A percentile compares a stretch with the other conserved stretches of the same genome.
These are phyloP conservation scores for Epichloe elymi DNA, from an alignment of 2,329 filamentous ascomycete species.

Conservation along the genomic window DNA sequence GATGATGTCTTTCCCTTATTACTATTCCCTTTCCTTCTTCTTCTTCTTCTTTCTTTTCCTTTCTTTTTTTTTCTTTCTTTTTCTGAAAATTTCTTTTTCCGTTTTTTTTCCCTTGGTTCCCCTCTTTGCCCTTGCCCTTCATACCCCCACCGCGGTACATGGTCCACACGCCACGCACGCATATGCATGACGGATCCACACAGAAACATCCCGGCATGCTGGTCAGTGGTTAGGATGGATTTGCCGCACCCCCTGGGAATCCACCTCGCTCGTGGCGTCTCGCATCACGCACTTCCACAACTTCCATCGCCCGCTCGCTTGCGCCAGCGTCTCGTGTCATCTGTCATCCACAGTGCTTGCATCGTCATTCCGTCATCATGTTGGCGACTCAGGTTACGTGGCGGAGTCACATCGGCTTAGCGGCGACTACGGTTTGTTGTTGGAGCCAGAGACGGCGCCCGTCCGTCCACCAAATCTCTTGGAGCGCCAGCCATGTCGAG, in stretches of 20 bases:
- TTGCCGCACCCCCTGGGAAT: neutral
- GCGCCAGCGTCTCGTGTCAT: constrained; percentile 1
- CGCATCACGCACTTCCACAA: neutral
- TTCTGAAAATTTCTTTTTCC: no score
- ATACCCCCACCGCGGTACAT: neutral
- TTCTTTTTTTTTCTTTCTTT: no score
- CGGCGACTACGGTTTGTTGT: neutral
- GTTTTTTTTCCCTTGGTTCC: neutral
- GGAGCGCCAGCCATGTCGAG: no score
- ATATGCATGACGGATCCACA: constrained; percentile 2
- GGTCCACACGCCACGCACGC: neutral
- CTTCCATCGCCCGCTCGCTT: constrained; percentile 4
- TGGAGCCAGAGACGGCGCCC: no score
- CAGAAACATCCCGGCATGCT: neutral
- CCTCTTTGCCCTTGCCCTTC: neutral
- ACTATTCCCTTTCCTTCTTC: no score
- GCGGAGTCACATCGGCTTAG: neutral
- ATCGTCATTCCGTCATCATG: constrained; percentile 3
- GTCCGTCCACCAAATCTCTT: neutral
- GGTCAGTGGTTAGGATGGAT: neutral
- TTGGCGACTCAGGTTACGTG: constrained; percentile 1
- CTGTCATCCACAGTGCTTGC: neutral
- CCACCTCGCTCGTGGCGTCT: constrained; percentile 7
- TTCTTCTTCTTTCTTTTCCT: neutral
- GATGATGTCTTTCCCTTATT: rapidly evolving